Evolutionary conservation across 768 basidiomycete species (phyloP).

Genomic region (Kwoniella mangroviensis): DNA sequence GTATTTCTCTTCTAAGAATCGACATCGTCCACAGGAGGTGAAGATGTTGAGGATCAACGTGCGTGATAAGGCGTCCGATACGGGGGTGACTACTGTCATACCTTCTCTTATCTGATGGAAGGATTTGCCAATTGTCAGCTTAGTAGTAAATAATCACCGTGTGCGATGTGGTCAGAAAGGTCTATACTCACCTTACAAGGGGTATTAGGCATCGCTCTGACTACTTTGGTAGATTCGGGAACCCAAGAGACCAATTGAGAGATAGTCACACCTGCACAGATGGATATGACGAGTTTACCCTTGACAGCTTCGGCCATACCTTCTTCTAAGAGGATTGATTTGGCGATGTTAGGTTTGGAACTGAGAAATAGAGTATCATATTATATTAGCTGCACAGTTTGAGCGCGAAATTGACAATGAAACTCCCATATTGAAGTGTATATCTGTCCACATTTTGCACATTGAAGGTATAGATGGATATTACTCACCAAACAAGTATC

Average conservation of each 20-base stretch:
- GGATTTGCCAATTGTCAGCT: neutral
- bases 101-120: constrained; percentile 87
- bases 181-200: constrained; percentile 76
- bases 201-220: constrained; percentile 98
- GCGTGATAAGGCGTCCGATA: constrained; percentile 68
- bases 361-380: constrained; percentile 60
- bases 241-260: constrained; percentile 77
- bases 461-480: neutral
- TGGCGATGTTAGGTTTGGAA: constrained; percentile 90
- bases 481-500: constrained; percentile 78
- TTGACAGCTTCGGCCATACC: constrained; percentile 83
- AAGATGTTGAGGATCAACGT: constrained; percentile 87
- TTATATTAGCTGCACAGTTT: too few species aligned
- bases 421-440: too few species aligned
- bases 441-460: neutral
- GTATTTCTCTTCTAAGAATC: constrained; percentile 96
- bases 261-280: constrained; percentile 95
- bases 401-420: too few species aligned
- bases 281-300: constrained; percentile 91
- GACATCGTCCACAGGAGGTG: constrained; percentile 92
- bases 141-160: neutral
- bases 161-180: neutral
- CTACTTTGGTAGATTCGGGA: constrained; percentile 74
- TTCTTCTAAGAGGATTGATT: constrained; percentile 69
- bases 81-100: constrained; percentile 89